Percentiles rank a stretch among this genome's conserved stretches.
phyloP scores from a whole-genome alignment of 1,284 basidiomycete species.

The Malassezia globosa region DNA sequence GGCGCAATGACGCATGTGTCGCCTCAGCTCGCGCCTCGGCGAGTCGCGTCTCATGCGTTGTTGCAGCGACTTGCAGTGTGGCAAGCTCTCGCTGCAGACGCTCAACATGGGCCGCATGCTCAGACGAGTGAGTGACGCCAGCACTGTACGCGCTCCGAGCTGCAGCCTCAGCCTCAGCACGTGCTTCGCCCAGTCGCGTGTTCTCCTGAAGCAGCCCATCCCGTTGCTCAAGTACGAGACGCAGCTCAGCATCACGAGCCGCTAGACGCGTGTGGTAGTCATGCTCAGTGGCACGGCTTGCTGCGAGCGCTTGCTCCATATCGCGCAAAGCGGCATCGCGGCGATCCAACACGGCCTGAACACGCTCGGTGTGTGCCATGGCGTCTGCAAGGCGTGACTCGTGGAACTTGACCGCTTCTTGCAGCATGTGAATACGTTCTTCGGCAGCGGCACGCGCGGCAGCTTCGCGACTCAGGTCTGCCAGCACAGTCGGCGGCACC shows the following conservation, averaged over 20 bases:
- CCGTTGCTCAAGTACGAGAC: constrained; percentile 9
- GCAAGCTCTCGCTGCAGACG: constrained; percentile 65
- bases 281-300: background rate
- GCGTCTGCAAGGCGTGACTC: constrained; percentile 30
- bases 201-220: constrained; percentile 12
- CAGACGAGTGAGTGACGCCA: constrained; percentile 65
- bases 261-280: constrained; percentile 4
- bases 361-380: background rate
- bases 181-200: constrained; percentile 1
- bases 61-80: constrained; percentile 53
- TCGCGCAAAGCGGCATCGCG: constrained; percentile 6
- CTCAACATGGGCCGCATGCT: constrained; percentile 62
- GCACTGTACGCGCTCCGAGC: constrained; percentile 47
- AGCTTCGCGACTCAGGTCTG: background rate
- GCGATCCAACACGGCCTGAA: constrained; percentile 2
- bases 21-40: constrained; percentile 34
- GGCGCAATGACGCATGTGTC: constrained; percentile 54
- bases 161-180: constrained; percentile 4
- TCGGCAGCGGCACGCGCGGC: constrained; percentile 12
- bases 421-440: constrained; percentile 11
- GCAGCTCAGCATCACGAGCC: constrained; percentile 2
- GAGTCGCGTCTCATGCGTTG: constrained; percentile 50
- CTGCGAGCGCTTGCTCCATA: constrained; percentile 4
- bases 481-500: constrained; percentile 1
- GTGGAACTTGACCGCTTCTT: constrained; percentile 35